Conservation (phyloP, 139 green algal genomes). For the Deuterostichococcus epilithicus region DNA sequence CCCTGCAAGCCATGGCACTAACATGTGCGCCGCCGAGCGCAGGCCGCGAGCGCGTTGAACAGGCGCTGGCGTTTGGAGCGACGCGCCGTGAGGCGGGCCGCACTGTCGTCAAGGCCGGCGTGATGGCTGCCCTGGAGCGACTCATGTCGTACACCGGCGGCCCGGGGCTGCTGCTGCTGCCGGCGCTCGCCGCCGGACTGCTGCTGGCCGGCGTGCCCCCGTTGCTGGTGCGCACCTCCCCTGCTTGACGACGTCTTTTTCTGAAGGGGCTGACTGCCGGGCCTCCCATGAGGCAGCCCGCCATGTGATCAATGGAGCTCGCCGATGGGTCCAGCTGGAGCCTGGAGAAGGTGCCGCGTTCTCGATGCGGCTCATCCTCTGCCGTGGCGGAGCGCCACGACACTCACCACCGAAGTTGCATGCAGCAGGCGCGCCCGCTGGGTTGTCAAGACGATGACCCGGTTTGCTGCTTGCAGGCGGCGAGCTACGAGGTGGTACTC, state of each 20-base stretch:
- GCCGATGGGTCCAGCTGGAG: no score
- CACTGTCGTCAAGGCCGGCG: background rate
- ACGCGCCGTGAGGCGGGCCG: background rate
- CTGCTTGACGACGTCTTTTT: background rate
- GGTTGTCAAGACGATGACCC: no score
- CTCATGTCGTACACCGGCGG: background rate
- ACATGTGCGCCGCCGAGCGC: background rate
- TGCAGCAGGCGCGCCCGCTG: no score
- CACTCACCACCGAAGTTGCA: no score
- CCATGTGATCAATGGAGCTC: no score
- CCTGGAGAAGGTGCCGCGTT: no score
- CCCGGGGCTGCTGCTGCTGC: conserved; percentile 1
- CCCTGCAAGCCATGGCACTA: no score
- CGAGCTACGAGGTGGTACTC: conserved; percentile 15
- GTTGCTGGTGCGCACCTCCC: background rate
- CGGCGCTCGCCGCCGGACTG: background rate
- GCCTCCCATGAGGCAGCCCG: no score
- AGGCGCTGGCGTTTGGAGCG: background rate
- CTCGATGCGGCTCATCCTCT: no score
- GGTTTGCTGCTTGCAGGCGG: conserved; percentile 20
- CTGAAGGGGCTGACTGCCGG: no score
- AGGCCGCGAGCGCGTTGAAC: background rate
- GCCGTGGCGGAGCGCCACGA: no score
- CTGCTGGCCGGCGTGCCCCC: background rate
- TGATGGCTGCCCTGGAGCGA: background rate